These are phyloP conservation scores for Vicia villosa DNA, from an alignment of 306 rosid genomes.

Conservation along the genomic window DNA sequence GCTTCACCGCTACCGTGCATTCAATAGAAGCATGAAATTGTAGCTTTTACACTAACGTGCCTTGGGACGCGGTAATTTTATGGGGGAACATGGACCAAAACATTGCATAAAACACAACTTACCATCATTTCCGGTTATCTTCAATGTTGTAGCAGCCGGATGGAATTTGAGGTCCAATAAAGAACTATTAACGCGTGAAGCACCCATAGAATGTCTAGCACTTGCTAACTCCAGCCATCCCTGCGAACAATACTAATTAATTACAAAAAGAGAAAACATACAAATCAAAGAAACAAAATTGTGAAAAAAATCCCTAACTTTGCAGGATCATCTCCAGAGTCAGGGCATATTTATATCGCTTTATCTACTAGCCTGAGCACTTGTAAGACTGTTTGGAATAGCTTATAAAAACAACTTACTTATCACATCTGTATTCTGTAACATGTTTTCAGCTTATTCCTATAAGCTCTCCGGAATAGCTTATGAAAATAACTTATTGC, in stretches of 20 bases:
- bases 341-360: not conserved
- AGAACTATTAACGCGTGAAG: slow-evolving; percentile 66
- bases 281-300: too few relatives aligned
- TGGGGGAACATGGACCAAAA: too few relatives aligned
- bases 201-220: slow-evolving; percentile 91
- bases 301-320: not conserved
- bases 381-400: not conserved
- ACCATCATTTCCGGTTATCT: slow-evolving; percentile 56
- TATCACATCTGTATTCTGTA: too few relatives aligned
- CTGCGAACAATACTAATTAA: slow-evolving; percentile 42
- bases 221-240: slow-evolving; percentile 91
- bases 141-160: slow-evolving; percentile 66
- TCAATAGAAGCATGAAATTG: too few relatives aligned
- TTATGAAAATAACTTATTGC: not conserved
- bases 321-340: not conserved
- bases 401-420: not conserved
- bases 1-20: too few relatives aligned
- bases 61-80: too few relatives aligned
- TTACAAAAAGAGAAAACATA: not conserved
- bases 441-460: not conserved
- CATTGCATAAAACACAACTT: slow-evolving; percentile 32
- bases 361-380: not conserved
- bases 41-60: too few relatives aligned
- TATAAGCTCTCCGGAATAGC: not conserved
- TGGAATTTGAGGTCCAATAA: slow-evolving; percentile 71